Base-by-base conservation (phyloP, 441 rosid genomes). In the Daphne laureola region DNA sequence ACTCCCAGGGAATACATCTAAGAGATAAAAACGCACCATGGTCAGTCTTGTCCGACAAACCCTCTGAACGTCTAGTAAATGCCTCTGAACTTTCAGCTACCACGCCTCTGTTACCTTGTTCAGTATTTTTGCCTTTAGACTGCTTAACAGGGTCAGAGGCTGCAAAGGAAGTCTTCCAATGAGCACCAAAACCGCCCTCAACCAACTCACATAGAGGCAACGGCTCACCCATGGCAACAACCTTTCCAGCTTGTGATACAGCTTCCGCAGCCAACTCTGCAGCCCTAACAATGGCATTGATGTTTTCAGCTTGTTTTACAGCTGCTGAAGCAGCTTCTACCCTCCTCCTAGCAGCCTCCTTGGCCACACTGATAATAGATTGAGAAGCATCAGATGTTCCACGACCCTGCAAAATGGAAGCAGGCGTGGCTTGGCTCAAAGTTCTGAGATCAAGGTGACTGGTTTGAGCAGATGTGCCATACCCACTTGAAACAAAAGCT, bases 181-280 rank as follows among this genome's bases (percentile, higher is more conserved):
- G 82, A 67, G 84, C 82, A 67, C 69, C 84, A 17, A 80, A 86
- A 63, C 95, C 97, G 50, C 73, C 80, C 65, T 82, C 83, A 31
- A 77, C 77, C 48, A 87, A 79, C 68, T 82, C 79, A 58, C 62
- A 62, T 68, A 90, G 74, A 52, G 80, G 64, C 57, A 80, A 67
- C 61, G 86, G 82, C 55, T 84, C 94, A 17, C 92, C 90, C 95
- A 90, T 78, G 4, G 91, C 83, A 61, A 86, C 97, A 64, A 94
- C 76, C 66, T 75, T 84, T 64, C 99, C 98, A 64, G 96, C 98
- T 72, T 90, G 97, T 42, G 92, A 79, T 51, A 90, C 94, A 38
- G 99, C 99, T 62, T 82, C 95, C 14, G 92, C 91, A 60, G 97
- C 96, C 69, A 90, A 69, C 69, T 90, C 96, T 31, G 99, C 99